Base-by-base conservation (phyloP, 2,329 filamentous ascomycete genomes). In the Colletotrichum sp. region DNA sequence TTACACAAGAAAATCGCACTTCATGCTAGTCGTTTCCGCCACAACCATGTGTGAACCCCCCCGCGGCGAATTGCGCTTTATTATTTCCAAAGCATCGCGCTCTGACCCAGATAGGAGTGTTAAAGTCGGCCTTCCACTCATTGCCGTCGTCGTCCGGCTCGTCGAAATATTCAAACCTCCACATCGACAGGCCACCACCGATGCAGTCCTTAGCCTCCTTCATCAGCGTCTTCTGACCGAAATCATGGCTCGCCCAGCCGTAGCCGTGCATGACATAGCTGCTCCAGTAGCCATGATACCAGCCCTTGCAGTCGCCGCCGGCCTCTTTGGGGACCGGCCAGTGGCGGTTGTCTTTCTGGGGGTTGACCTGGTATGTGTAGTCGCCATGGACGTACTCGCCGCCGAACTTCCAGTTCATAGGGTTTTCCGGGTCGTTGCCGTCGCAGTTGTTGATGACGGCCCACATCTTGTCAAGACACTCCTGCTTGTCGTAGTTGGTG, bases 321-420 rank as follows among this genome's bases (percentile, higher is more conserved):
- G 78, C 76, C 72, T 78, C 65, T 34, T 78, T 28, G 13, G 71
- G 77, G n/a, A 78, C 77, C 13, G 80, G 80, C 80, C 79, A 81
- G 3, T 78, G 80, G 10, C 80, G 79, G 26, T 66, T 66, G 44
- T 66, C 44, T 28, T 76, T 63, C 39, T 72, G 77, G 57, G 78
- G 65, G 70, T 78, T 77, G 63, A 83, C 68, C 39, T 77, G 55
- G 71, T 80, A 82, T 18, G 80, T 82, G 75, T 80, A 80, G 55
- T 80, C 73, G 44, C 80, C 81, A 12, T 72, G 76, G 3, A 78
- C 77, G 24, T 72, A 80, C 64, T 75, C 76, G 32, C 81, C 80
- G 26, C 81, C 81, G 44, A 77, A 78, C 75, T 83, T 82, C 81
- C 80, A 83, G 78, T 83, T 81, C 77, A 83, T 77, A 12, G 80